Conservation (phyloP, 768 basidiomycete genomes). For the Tephrocybe sp. region DNA sequence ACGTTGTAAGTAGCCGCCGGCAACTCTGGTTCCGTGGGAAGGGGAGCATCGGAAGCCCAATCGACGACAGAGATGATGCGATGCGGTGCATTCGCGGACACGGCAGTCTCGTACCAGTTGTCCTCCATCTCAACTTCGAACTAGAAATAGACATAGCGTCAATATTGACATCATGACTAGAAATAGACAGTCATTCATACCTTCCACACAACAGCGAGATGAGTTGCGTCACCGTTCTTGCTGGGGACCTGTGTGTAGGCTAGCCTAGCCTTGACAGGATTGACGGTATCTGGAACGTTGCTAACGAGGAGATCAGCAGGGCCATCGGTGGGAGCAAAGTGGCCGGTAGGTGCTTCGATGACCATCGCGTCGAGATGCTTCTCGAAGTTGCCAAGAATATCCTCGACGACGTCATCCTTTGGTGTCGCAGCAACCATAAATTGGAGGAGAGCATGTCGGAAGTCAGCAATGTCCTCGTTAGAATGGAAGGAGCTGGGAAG, state of each 20-base stretch:
- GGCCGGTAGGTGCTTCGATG: constrained; percentile 30
- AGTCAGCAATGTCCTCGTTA: constrained; percentile 33
- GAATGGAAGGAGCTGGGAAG: constrained; percentile 23
- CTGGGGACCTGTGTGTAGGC: constrained; percentile 82
- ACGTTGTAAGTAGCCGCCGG: constrained; percentile 60
- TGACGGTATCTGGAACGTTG: constrained; percentile 74
- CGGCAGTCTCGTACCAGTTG: constrained; percentile 94
- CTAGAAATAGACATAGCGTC: constrained; percentile 27
- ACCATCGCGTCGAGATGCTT: constrained; percentile 50
- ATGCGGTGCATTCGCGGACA: constrained; percentile 72
- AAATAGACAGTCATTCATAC: constrained; percentile 27
- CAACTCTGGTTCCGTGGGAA: constrained; percentile 32
- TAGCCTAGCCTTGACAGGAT: constrained; percentile 76
- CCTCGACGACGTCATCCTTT: constrained; percentile 38
- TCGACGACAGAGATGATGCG: constrained; percentile 88
- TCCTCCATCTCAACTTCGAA: constrained; percentile 92
- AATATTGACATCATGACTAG: neutral
- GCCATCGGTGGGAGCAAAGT: constrained; percentile 43
- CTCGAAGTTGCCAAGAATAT: constrained; percentile 50
- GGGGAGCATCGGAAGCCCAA: constrained; percentile 79
- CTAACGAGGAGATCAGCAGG: constrained; percentile 39
- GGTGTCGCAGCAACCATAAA: constrained; percentile 81
- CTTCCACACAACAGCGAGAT: constrained; percentile 82
- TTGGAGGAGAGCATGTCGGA: constrained; percentile 60
- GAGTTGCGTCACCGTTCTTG: constrained; percentile 50